phyloP scores from a whole-genome alignment of 192 early-diverging fungal genomes.

The Backusella parvicylindrica region DNA sequence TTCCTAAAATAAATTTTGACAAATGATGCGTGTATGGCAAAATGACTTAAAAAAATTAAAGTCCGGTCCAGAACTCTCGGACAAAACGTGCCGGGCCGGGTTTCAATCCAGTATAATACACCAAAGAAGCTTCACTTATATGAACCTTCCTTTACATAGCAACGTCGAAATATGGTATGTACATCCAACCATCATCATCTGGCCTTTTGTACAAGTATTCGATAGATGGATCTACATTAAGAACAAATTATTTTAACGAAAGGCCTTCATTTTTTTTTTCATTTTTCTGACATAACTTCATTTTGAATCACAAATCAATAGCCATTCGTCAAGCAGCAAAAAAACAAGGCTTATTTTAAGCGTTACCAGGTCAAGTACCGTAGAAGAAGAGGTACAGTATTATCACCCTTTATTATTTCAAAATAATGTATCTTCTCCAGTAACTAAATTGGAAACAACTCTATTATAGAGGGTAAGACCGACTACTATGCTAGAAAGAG shows the following conservation, averaged over 20 bases:
- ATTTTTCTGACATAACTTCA: background rate
- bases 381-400: constrained; percentile 86
- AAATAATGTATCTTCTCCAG: background rate
- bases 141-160: constrained; percentile 16
- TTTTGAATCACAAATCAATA: constrained; percentile 6
- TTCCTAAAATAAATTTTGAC: background rate
- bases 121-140: background rate
- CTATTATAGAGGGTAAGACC: constrained; percentile 92
- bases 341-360: constrained; percentile 91
- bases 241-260: background rate
- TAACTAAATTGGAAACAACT: background rate
- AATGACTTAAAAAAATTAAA: background rate
- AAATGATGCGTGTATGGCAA: background rate
- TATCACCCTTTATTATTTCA: background rate
- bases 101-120: background rate
- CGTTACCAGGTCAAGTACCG: constrained; percentile 99
- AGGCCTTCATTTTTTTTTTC: background rate
- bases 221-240: constrained; percentile 15
- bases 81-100: background rate
- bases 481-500: constrained; percentile 99
- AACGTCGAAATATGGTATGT: constrained; percentile 19
- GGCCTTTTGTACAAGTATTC: background rate
- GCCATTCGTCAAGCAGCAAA: constrained; percentile 39
- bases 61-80: background rate
- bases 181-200: background rate